Evolutionary conservation across 179 eudicot genomes (phyloP), one percentile per base, ranked within the genome.

Genomic region (Gypsophila paniculata): DNA sequence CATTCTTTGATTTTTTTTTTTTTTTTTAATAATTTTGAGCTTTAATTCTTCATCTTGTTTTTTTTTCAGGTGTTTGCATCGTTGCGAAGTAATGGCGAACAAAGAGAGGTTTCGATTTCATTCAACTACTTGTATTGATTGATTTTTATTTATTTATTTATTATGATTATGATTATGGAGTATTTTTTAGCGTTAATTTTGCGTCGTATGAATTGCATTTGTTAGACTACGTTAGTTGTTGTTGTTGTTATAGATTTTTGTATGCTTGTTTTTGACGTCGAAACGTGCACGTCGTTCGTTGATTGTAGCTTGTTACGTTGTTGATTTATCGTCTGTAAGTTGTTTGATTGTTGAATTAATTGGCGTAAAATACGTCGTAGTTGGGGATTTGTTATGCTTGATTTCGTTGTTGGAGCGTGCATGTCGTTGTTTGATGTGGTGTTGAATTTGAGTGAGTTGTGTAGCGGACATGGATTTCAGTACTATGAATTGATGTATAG

Each of bases 401-500:
- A 76, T 59, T 77, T 86, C 67, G 83, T 82, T 72, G 55, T 85
- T 64, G 87, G 87, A 71, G 88, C 82, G 72, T 81, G 83, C 66
- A 12, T 78, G 29, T 83, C 85, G 22, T 42, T 42, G 34, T 65
- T 81, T 65, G 85, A 88, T 69, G 61, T 88, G 73, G 65, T 75
- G 59, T 51, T 82, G 72, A 80, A 19, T 63, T n/a, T n/a, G n/a
- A n/a, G n/a, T n/a, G n/a, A n/a, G n/a, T n/a, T n/a, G n/a, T n/a
- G n/a, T n/a, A n/a, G n/a, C n/a, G n/a, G n/a, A n/a, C n/a, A n/a
- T n/a, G n/a, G 63, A 65, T 48, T 76, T 70, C 11, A 8, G 18
- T 83, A 81, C 80, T 85, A 86, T 60, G 87, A 81, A 46, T 83
- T 88, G 87, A 73, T 88, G 54, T 79, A 75, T 70, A 77, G 79